Evolutionary conservation across 1,139 yeast species (phyloP).

Genomic region (Nakaseomyces nivariensis): DNA sequence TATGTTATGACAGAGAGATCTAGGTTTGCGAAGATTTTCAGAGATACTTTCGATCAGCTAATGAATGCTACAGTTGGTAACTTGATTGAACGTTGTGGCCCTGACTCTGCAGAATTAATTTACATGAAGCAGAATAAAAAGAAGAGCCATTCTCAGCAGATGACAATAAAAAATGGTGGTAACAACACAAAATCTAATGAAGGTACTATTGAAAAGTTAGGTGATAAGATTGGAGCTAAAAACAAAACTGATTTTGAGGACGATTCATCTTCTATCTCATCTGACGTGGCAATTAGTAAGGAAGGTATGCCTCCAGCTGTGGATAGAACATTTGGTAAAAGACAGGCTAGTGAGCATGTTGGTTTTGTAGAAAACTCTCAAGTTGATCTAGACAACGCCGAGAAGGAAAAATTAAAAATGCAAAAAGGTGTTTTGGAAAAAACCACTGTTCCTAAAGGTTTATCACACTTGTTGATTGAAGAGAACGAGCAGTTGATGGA

Average conservation of each 20-base stretch:
- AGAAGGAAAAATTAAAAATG: slow-evolving; percentile 37
- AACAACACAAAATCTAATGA: background rate
- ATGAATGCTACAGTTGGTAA: slow-evolving; percentile 50
- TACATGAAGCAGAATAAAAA: slow-evolving; percentile 18
- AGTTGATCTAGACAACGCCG: slow-evolving; percentile 34
- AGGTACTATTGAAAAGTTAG: background rate
- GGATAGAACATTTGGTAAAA: slow-evolving; percentile 33
- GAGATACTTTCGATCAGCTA: slow-evolving; percentile 53
- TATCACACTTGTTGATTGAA: slow-evolving; percentile 36
- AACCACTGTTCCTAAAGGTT: slow-evolving; percentile 41
- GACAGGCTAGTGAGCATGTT: slow-evolving; percentile 24
- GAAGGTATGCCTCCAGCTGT: slow-evolving; percentile 49
- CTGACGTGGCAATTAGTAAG: background rate
- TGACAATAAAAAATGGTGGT: background rate
- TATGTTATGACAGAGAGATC: slow-evolving; percentile 57
- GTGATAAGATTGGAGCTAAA: background rate
- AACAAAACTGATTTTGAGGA: slow-evolving; percentile 3
- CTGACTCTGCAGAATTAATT: slow-evolving; percentile 42
- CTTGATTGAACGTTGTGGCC: slow-evolving; percentile 45
- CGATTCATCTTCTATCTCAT: background rate
- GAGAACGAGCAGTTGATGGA: slow-evolving; percentile 12
- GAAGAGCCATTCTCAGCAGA: slow-evolving; percentile 1
- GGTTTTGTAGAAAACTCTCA: slow-evolving; percentile 28
- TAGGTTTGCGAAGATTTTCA: slow-evolving; percentile 43
- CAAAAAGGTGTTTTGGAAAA: slow-evolving; percentile 40